These are phyloP conservation scores for Metschnikowia cerradonensis DNA, from an alignment of 805 yeast genomes.

Conservation along the genomic window DNA sequence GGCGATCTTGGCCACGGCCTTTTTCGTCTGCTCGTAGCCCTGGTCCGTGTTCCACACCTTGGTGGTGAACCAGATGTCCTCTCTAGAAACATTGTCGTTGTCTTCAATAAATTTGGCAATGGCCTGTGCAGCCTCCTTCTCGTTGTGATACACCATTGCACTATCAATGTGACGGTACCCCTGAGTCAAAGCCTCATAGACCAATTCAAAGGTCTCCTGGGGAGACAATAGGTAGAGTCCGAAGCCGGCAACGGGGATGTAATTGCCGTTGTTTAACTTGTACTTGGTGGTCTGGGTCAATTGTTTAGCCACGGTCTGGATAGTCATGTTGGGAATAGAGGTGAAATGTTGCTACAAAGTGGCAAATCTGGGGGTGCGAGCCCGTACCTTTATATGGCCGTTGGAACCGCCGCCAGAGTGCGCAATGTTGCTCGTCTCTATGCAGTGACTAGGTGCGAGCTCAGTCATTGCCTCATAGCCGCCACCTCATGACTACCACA, in stretches of 20 bases:
- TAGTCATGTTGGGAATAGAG: slow-evolving; percentile 27
- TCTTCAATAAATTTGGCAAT: slow-evolving; percentile 49
- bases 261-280: slow-evolving; percentile 50
- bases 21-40: slow-evolving; percentile 49
- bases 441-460: neutral
- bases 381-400: slow-evolving; percentile 1
- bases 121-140: slow-evolving; percentile 57
- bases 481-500: no score
- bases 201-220: slow-evolving; percentile 38
- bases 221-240: slow-evolving; percentile 50
- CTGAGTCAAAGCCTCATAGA: slow-evolving; percentile 51
- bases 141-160: slow-evolving; percentile 67
- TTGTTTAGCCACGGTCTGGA: slow-evolving; percentile 32
- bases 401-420: slow-evolving; percentile 1
- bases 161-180: slow-evolving; percentile 78
- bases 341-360: neutral
- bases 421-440: slow-evolving; percentile 1
- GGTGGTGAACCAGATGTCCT: slow-evolving; percentile 37
- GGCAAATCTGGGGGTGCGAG: neutral
- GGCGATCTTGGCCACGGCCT: slow-evolving; percentile 56
- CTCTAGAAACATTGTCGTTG: slow-evolving; percentile 25
- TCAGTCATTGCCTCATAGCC: no score
- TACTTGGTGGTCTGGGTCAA: slow-evolving; percentile 32
- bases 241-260: slow-evolving; percentile 53
- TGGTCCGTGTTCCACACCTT: slow-evolving; percentile 28